phyloP scores from a whole-genome alignment of 2,329 filamentous ascomycete genomes.

The Venturia aucupariae region DNA sequence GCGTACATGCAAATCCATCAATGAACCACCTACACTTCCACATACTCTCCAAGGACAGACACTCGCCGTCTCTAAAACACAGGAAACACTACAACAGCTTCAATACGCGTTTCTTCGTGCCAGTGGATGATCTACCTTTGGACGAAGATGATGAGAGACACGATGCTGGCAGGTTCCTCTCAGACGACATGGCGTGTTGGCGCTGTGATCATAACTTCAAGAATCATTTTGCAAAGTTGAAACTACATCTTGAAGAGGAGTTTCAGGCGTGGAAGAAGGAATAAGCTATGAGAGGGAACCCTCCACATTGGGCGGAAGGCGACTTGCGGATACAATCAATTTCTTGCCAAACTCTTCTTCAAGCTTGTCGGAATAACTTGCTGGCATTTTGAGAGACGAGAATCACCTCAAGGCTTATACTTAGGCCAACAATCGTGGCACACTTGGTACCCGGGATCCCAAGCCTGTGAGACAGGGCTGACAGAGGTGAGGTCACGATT shows the following conservation, averaged over 20 bases:
- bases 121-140: conserved; percentile 71
- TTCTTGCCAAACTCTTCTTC: too few species aligned
- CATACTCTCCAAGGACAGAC: conserved; percentile 71
- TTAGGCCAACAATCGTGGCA: too few species aligned
- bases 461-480: too few species aligned
- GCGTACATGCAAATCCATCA: conserved; percentile 78
- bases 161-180: conserved; percentile 41
- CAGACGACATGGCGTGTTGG: conserved; percentile 69
- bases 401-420: too few species aligned
- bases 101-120: conserved; percentile 72
- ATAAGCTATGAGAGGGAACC: conserved; percentile 24
- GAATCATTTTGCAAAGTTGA: conserved; percentile 64
- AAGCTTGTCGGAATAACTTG: too few species aligned
- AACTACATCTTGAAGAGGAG: conserved; percentile 65
- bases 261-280: conserved; percentile 65
- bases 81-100: conserved; percentile 92
- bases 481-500: neutral
- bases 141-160: conserved; percentile 42
- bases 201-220: conserved; percentile 66
- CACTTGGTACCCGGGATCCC: too few species aligned
- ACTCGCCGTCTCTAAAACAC: conserved; percentile 62
- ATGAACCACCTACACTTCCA: conserved; percentile 93
- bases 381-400: too few species aligned
- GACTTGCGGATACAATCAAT: too few species aligned
- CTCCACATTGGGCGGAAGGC: too few species aligned